phyloP scores from a whole-genome alignment of 2,329 filamentous ascomycete genomes.

The Sporothrix brunneoviolacea region DNA sequence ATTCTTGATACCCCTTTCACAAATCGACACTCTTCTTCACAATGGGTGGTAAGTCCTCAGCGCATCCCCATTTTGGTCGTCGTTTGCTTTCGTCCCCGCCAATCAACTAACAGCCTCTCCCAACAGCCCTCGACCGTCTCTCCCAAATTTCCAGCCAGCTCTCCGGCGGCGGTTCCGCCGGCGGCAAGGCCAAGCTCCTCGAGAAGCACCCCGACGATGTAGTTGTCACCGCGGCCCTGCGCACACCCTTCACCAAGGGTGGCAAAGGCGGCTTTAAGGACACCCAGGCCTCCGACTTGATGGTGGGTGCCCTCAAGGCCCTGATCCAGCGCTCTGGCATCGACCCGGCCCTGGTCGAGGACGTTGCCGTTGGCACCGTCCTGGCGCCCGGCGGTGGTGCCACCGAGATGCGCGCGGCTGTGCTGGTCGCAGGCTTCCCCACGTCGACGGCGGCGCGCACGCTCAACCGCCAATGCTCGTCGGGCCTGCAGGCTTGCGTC shows the following conservation, averaged over 20 bases:
- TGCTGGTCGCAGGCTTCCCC: conserved; percentile 85
- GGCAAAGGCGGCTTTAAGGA: conserved; percentile 95
- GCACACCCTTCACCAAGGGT: conserved; percentile 86
- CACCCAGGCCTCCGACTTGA: conserved; percentile 77
- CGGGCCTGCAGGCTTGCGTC: conserved; percentile 83
- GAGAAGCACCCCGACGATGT: conserved; percentile 67
- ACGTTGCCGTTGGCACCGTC: conserved; percentile 86
- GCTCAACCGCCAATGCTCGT: conserved; percentile 91
- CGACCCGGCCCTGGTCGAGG: conserved; percentile 81
- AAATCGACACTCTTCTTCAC: conserved; percentile 4
- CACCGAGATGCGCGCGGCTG: conserved; percentile 92
- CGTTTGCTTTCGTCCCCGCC: background rate
- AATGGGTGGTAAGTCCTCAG: conserved; percentile 21
- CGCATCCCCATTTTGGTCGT: background rate
- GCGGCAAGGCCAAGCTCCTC: conserved; percentile 49
- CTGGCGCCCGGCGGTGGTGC: conserved; percentile 89
- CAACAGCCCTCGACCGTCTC: conserved; percentile 49
- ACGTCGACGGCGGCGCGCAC: conserved; percentile 76
- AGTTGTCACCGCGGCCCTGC: conserved; percentile 86
- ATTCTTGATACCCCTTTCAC: conserved; percentile 1
- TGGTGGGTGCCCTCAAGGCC: conserved; percentile 74
- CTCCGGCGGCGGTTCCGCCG: conserved; percentile 36
- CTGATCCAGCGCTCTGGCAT: conserved; percentile 81
- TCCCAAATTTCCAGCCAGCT: conserved; percentile 58
- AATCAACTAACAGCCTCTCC: conserved; percentile 6